Base-by-base conservation (phyloP, 192 early-diverging fungal species). In the Coemansia sp. region DNA sequence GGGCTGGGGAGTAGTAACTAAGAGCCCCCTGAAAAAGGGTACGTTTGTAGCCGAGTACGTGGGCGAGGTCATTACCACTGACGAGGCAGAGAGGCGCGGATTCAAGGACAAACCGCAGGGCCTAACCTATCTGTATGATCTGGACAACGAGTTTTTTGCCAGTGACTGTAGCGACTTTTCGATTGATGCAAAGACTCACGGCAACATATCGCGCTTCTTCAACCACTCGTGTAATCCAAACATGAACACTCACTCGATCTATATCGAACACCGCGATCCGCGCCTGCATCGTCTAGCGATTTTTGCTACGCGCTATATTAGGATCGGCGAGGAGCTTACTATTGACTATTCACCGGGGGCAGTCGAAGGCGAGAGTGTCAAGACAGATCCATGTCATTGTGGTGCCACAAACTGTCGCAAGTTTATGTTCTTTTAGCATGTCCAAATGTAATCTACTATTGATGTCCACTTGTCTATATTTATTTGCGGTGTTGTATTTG, bases 151-250 rank as follows among this genome's bases (percentile, higher is more conserved):
- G 16, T 83, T 88, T 18, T 80, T 89, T 64, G 36, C 36, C 7
- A 92, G 94, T 64, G 98, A 98, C 52, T 91, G 95, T 66, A 95
- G 98, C 89, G 92, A 91, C 62, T 84, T 98, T 29, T 92, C 94
- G 41, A 95, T 99, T 55, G 98, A 99, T 71, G 97, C 98, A 10
- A 93, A 91, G 18, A 88, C 89, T 38, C 91, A 90, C 39, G 98
- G 98, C n/a, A 95, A 95, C 76, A 81, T 95, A 13, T 91, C 96
- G 29, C 89, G 95, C 34, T 99, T 99, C 74, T 95, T 99, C 79
- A 99, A 99, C 79, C 98, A 99, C 81, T 95, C 92, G 47, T 99
- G 98, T 78, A 83, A 86, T 29, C 96, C 98, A 18, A 99, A 98
- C 71, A 94, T 95, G 73, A 71, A 67, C 50, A 71, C 75, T 44